Conservation (phyloP, 768 basidiomycete genomes). For the Boletus reticuloceps region DNA sequence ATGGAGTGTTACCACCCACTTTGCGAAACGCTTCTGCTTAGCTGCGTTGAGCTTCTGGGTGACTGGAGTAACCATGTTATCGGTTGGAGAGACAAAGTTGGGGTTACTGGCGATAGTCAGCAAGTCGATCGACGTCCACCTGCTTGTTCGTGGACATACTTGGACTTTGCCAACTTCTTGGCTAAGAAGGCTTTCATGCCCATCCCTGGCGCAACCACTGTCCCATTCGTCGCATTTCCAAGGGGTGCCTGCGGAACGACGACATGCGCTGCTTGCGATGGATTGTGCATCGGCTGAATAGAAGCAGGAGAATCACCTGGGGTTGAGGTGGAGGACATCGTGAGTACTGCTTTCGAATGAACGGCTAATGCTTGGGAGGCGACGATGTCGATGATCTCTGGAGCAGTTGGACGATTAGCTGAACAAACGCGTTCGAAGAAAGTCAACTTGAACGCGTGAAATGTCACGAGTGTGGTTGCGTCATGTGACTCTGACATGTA, state of each 20-base stretch:
- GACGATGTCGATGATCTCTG: neutral
- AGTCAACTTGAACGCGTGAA: slow-evolving; percentile 28
- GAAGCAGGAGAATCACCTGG: slow-evolving; percentile 69
- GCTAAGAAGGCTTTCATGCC: slow-evolving; percentile 90
- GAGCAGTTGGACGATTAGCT: slow-evolving; percentile 4
- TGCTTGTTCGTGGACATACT: slow-evolving; percentile 48
- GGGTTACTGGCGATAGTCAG: slow-evolving; percentile 61
- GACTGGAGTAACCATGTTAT: slow-evolving; percentile 91
- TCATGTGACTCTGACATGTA: slow-evolving; percentile 13
- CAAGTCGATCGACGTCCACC: neutral
- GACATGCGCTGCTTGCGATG: slow-evolving; percentile 73
- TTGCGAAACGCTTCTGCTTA: slow-evolving; percentile 91
- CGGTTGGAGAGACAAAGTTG: slow-evolving; percentile 88
- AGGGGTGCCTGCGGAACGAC: slow-evolving; percentile 79
- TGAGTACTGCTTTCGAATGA: slow-evolving; percentile 6
- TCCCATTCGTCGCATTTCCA: slow-evolving; percentile 57
- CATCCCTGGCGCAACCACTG: slow-evolving; percentile 61
- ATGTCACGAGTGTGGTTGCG: slow-evolving; percentile 12
- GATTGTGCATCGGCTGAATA: slow-evolving; percentile 85
- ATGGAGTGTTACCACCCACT: slow-evolving; percentile 48
- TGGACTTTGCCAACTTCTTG: slow-evolving; percentile 88
- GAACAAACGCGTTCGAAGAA: slow-evolving; percentile 17
- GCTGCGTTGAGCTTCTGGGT: slow-evolving; percentile 89
- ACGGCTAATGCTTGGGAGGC: neutral
- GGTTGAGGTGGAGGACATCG: slow-evolving; percentile 55